Evolutionary conservation across 305 asterid genomes (phyloP).

Genomic region (Solanum chacoense): DNA sequence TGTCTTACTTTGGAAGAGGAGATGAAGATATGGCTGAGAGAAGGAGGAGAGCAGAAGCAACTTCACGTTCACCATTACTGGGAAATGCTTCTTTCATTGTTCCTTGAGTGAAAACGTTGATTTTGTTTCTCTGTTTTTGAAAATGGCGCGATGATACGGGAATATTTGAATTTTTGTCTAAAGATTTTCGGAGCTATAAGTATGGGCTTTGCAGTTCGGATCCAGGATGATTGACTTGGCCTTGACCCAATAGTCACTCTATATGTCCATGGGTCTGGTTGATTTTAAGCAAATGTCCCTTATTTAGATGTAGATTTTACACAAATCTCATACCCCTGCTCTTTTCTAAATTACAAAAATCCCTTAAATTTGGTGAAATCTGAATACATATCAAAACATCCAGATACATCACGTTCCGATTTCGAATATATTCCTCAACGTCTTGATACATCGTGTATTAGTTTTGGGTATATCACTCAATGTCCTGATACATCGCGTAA

Average conservation of each 20-base stretch:
- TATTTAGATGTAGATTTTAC: no score
- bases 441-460: no score
- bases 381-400: accelerated
- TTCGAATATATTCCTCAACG: no score
- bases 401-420: accelerated
- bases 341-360: no score
- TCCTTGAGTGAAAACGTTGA: background rate
- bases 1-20: background rate
- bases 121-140: background rate
- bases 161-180: background rate
- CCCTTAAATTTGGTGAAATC: no score
- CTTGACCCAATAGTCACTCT: background rate
- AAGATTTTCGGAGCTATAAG: background rate
- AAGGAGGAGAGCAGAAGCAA: slow-evolving; percentile 1
- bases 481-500: no score
- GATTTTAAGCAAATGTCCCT: background rate
- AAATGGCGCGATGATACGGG: background rate
- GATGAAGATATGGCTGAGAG: background rate
- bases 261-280: background rate
- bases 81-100: slow-evolving; percentile 4
- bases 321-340: no score
- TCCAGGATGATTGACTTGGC: background rate
- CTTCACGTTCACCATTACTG: background rate
- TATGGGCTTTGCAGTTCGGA: background rate
- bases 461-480: no score